Evolutionary conservation across 2,329 filamentous ascomycete species (phyloP).

Genomic region (Aspergillus neoniger): DNA sequence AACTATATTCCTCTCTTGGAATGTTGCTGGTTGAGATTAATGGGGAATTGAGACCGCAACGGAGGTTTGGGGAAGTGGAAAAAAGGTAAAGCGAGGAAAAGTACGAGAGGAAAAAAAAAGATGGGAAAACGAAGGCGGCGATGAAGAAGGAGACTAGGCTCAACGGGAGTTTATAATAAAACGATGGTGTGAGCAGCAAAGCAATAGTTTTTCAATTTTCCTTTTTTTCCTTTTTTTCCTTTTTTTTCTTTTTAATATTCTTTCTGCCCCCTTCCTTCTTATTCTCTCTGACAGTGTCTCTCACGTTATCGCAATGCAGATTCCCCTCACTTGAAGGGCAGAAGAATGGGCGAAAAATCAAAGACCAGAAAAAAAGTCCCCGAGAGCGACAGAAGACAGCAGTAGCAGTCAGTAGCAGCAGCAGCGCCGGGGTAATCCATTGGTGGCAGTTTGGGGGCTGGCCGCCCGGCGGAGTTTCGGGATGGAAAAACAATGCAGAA

Average conservation of each 20-base stretch:
- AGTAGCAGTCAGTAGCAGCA: not conserved
- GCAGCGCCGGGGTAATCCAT: not conserved
- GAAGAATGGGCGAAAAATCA: not conserved
- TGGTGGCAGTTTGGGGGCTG: not conserved
- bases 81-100: constrained; percentile 6
- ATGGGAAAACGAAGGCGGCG: not conserved
- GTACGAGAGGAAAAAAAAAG: constrained; percentile 4
- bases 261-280: not conserved
- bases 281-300: not conserved
- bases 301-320: constrained; percentile 3
- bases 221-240: too few species aligned
- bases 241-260: too few species aligned
- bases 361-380: not conserved
- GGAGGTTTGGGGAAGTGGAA: not conserved
- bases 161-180: not conserved
- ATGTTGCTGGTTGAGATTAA: not conserved
- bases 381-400: not conserved
- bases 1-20: too few species aligned
- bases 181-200: not conserved
- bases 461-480: not conserved
- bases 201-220: too few species aligned
- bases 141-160: not conserved
- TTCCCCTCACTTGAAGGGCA: not conserved
- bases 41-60: not conserved
- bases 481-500: not conserved